Conservation (phyloP, 257 asterid species). For the Solanum chiquidenum region DNA sequence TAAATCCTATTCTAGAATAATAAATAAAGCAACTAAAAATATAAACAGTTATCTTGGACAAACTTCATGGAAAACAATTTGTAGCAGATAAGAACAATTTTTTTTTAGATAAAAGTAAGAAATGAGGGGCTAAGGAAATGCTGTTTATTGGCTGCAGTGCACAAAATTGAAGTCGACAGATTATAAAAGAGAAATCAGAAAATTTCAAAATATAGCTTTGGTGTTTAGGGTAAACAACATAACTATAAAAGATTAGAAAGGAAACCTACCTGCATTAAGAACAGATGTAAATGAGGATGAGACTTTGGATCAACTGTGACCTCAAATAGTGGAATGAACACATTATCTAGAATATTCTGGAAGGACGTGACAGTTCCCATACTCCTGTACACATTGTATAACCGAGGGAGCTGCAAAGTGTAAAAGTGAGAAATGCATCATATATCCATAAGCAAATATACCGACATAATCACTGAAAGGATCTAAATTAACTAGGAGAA, state of each 20-base stretch:
- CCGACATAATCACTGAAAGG: not conserved
- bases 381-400: conserved; percentile 78
- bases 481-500: not conserved
- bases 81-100: not conserved
- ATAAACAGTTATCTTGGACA: not conserved
- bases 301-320: conserved; percentile 84
- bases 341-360: conserved; percentile 79
- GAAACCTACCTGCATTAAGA: conserved; percentile 63
- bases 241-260: not conserved
- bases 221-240: not conserved
- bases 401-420: conserved; percentile 77
- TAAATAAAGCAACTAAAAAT: too few species aligned
- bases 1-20: too few species aligned
- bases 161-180: not conserved
- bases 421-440: conserved; percentile 9
- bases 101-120: not conserved
- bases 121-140: not conserved
- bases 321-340: conserved; percentile 88
- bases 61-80: not conserved
- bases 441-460: not conserved
- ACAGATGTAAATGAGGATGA: conserved; percentile 86
- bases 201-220: not conserved
- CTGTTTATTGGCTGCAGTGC: not conserved
- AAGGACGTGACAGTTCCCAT: conserved; percentile 95
- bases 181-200: conserved; percentile 5